A percentile compares a stretch with the other conserved stretches of the same genome.
phyloP scores from a whole-genome alignment of 345 rosid species.

The Acer campestre region DNA sequence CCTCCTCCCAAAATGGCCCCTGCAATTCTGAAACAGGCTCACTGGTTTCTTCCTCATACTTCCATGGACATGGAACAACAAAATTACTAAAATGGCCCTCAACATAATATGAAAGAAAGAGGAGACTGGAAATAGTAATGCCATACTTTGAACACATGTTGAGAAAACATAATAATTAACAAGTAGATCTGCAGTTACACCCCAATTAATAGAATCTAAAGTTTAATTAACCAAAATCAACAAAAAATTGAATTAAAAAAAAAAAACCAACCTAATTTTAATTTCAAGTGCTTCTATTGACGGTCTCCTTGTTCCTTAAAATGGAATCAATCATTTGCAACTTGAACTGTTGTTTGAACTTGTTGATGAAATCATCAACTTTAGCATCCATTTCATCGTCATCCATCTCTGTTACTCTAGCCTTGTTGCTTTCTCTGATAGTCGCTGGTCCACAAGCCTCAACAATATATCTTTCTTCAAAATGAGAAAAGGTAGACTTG shows the following conservation, averaged over 20 bases:
- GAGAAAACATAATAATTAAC: conserved; percentile 12
- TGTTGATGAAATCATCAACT: conserved; percentile 78
- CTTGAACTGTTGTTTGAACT: conserved; percentile 74
- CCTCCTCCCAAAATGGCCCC: neutral
- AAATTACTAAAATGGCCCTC: conserved; percentile 17
- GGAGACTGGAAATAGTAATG: conserved; percentile 1
- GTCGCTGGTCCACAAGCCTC: conserved; percentile 69
- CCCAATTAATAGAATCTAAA: conserved; percentile 1
- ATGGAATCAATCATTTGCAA: conserved; percentile 72
- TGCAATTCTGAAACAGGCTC: neutral
- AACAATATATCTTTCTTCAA: conserved; percentile 48
- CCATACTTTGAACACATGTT: conserved; percentile 20
- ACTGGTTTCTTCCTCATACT: neutral
- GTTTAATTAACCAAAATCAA: conserved; percentile 16
- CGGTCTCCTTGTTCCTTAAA: conserved; percentile 57
- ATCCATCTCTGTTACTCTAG: conserved; percentile 38
- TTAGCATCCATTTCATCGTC: conserved; percentile 75
- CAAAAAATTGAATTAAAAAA: neutral
- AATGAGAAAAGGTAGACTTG: conserved; percentile 62
- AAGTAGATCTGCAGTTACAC: conserved; percentile 37
- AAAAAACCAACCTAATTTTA: conserved; percentile 12
- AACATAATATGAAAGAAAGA: neutral
- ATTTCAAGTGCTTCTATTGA: conserved; percentile 26
- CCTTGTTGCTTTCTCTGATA: conserved; percentile 46
- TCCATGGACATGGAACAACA: neutral